Evolutionary conservation across 345 rosid species (phyloP).

Genomic region (Corchorus olitorius): DNA sequence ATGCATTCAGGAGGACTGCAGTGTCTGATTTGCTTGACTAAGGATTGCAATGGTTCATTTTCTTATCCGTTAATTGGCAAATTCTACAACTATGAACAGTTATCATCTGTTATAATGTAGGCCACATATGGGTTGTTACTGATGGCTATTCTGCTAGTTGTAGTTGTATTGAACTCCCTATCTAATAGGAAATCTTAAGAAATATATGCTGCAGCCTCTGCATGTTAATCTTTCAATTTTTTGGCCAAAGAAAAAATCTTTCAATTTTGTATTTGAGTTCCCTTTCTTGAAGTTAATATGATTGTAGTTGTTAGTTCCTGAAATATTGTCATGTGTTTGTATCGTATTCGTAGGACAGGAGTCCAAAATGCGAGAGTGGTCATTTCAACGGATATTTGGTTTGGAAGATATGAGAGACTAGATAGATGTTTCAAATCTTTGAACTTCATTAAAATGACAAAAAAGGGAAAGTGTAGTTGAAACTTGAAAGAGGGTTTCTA

Average conservation of each 20-base stretch:
- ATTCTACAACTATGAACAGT: neutral
- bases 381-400: too few relatives aligned
- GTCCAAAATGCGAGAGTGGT: too few relatives aligned
- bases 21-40: conserved; percentile 75
- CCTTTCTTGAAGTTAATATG: neutral
- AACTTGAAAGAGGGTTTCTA: too few relatives aligned
- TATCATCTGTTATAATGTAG: neutral
- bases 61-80: neutral
- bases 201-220: neutral
- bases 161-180: neutral
- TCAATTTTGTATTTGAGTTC: neutral
- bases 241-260: too few relatives aligned
- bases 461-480: too few relatives aligned
- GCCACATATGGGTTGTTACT: neutral
- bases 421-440: too few relatives aligned
- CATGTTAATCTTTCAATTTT: neutral
- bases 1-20: conserved; percentile 77
- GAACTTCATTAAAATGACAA: too few relatives aligned
- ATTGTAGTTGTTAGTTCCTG: neutral
- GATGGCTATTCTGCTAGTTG: neutral
- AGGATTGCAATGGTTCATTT: conserved; percentile 11
- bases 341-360: too few relatives aligned
- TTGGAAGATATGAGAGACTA: too few relatives aligned
- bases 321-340: neutral
- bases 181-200: neutral